These are phyloP conservation scores for Colletotrichum sp. DNA, from an alignment of 2,329 filamentous ascomycete genomes.

Conservation along the genomic window DNA sequence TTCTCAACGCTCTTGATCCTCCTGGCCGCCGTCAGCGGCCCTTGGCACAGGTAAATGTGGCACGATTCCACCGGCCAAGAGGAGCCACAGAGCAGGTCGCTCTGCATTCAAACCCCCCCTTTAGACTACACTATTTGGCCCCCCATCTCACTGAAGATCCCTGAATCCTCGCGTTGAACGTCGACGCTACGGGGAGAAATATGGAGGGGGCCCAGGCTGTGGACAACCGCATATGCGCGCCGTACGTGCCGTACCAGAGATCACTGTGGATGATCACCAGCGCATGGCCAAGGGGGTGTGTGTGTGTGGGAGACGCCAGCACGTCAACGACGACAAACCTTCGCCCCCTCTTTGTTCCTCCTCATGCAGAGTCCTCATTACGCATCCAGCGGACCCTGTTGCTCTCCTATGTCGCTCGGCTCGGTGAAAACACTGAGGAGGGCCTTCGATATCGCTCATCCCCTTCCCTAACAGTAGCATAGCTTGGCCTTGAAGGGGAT, in stretches of 20 bases:
- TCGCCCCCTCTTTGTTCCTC: neutral
- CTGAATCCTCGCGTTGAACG: neutral
- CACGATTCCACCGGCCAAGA: neutral
- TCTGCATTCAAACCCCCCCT: neutral
- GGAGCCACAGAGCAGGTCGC: neutral
- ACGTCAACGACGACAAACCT: conserved; percentile 9
- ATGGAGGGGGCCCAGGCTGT: neutral
- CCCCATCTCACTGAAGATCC: conserved; percentile 13
- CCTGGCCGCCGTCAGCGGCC: neutral
- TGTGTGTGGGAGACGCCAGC: neutral
- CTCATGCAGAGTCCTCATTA: neutral
- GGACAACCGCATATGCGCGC: conserved; percentile 14
- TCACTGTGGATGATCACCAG: conserved; percentile 19
- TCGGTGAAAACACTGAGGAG: neutral
- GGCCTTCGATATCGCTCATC: neutral
- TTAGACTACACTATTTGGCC: neutral
- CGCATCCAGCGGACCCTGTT: neutral
- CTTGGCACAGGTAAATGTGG: conserved; percentile 11
- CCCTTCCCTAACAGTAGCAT: neutral
- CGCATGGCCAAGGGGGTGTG: conserved; percentile 11
- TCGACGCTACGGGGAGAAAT: neutral
- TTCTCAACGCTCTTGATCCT: neutral
- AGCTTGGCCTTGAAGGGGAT: neutral
- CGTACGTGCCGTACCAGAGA: conserved; percentile 19
- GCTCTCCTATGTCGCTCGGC: neutral